Evolutionary conservation across 306 rosid genomes (phyloP), one percentile per base, ranked within the genome.

Genomic region (Carpinus viminea): DNA sequence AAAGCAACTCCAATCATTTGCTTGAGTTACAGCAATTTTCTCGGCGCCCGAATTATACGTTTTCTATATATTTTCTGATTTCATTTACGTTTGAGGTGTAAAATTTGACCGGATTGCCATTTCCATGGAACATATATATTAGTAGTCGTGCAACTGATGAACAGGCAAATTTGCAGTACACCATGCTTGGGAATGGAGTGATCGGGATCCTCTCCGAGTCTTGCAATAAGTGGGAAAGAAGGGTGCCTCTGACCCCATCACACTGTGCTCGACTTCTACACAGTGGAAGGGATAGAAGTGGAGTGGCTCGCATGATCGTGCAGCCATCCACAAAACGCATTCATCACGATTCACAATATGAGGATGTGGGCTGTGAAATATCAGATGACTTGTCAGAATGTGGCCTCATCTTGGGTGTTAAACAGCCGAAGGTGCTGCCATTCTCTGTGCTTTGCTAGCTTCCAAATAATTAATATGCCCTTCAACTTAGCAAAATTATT

Each of bases 151-250:
- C 57, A 18, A 53, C 57, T 16, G 57, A 53, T 53, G 7, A 62
- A 12, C 79, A 34, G 65, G 73, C 16, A 24, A 2, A 59, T 10
- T 59, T 9, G 21, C 48, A 73, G 60, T 59, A 8, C 71, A 59
- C 46, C 56, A 95, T 95, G 98, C 86, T 95, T 48, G 98, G 97
- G 54, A 95, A 95, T 76, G 98, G 98, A 64, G 89, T 88, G 45
- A 91, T 93, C 36, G 98, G 98, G 87, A 91, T 95, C 64, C 86
- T 95, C 0, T 87, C 93, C 0, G 98, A 95, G 84, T 72, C 98
- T 16, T 85, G 80, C 65, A 88, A 92, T 70, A 95, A 95, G 83
- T 95, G 98, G 98, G 98, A 95, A 57, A 91, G 98, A 81, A 92
- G 98, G 82, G 92, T 83, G 34, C 98, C 98, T 70, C 78, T 95